A percentile compares a stretch with the other conserved stretches of the same genome.
Evolutionary conservation across 2,329 filamentous ascomycete genomes (phyloP).

Genomic region (Hymenotorrendiella dingleyae): DNA sequence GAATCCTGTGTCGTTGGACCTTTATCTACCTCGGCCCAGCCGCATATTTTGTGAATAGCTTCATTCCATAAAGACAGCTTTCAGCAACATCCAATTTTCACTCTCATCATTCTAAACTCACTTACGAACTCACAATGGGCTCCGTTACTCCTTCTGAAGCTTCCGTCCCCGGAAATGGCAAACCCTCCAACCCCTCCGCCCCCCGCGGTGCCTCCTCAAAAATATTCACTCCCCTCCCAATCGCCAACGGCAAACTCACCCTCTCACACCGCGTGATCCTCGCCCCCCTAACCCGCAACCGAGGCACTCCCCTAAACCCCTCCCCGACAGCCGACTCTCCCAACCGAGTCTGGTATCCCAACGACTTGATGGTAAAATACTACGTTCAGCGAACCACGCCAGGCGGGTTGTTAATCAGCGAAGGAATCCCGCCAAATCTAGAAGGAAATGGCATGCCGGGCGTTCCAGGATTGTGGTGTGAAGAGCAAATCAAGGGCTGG

Average conservation of each 20-base stretch:
- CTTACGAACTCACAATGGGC: slow-evolving; percentile 16
- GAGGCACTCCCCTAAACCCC: slow-evolving; percentile 38
- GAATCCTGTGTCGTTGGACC: too few relatives aligned
- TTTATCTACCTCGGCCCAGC: too few relatives aligned
- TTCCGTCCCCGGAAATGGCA: slow-evolving; percentile 44
- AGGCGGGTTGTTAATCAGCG: slow-evolving; percentile 49
- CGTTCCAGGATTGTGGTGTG: slow-evolving; percentile 49
- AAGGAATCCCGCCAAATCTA: slow-evolving; percentile 43
- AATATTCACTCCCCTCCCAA: slow-evolving; percentile 37
- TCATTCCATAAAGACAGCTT: too few relatives aligned
- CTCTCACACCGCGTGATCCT: slow-evolving; percentile 47
- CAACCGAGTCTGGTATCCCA: slow-evolving; percentile 44
- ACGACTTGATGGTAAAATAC: slow-evolving; percentile 38
- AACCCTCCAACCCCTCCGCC: slow-evolving; percentile 34
- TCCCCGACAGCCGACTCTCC: slow-evolving; percentile 38
- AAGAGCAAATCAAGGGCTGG: slow-evolving; percentile 49
- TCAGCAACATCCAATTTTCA: too few relatives aligned
- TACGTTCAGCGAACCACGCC: slow-evolving; percentile 45
- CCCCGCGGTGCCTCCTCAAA: slow-evolving; percentile 15
- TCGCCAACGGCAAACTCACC: slow-evolving; percentile 35
- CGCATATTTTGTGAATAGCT: not conserved
- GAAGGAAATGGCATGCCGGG: slow-evolving; percentile 43
- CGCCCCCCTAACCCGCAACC: slow-evolving; percentile 49
- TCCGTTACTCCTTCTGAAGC: slow-evolving; percentile 33
- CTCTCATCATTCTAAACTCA: too few relatives aligned